Evolutionary conservation across 768 basidiomycete species (phyloP).

Genomic region (Pleurotus sapidus): DNA sequence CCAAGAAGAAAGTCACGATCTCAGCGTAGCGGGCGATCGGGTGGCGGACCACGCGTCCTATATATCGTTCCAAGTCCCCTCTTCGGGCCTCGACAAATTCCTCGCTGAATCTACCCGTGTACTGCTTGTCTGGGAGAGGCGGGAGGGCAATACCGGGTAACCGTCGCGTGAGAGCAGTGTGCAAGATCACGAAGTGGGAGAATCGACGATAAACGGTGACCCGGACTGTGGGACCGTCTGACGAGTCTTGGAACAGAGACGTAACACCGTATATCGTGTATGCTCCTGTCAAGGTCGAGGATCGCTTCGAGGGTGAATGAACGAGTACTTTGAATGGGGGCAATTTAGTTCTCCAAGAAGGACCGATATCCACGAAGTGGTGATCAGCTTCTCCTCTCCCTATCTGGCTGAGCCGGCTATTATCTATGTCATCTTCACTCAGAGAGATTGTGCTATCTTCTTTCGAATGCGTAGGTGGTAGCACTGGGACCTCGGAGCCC

Average conservation of each 20-base stretch:
- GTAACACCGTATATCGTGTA: constrained; percentile 79
- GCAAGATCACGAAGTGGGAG: constrained; percentile 80
- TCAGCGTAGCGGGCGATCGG: constrained; percentile 78
- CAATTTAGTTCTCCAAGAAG: constrained; percentile 70
- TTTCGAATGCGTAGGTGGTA: constrained; percentile 21
- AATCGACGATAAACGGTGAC: constrained; percentile 82
- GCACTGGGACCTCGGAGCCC: constrained; percentile 39
- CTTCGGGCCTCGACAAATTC: constrained; percentile 83
- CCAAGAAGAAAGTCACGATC: constrained; percentile 75
- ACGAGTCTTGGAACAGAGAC: constrained; percentile 53
- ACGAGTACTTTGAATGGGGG: constrained; percentile 73
- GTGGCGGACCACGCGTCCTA: constrained; percentile 67
- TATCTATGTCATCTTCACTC: constrained; percentile 40
- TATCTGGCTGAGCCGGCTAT: constrained; percentile 30
- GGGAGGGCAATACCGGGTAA: constrained; percentile 79
- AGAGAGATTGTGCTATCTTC: constrained; percentile 31
- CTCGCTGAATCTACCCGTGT: constrained; percentile 73
- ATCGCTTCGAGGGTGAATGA: constrained; percentile 77
- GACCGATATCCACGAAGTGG: constrained; percentile 71
- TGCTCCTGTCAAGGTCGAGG: constrained; percentile 62
- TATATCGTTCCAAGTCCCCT: constrained; percentile 79
- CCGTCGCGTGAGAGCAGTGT: constrained; percentile 63
- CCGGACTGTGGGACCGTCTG: constrained; percentile 38
- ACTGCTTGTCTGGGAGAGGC: constrained; percentile 83
- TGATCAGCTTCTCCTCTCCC: constrained; percentile 58